Conservation (phyloP, 2,329 filamentous ascomycete genomes). For the Metarhizium rileyi region DNA sequence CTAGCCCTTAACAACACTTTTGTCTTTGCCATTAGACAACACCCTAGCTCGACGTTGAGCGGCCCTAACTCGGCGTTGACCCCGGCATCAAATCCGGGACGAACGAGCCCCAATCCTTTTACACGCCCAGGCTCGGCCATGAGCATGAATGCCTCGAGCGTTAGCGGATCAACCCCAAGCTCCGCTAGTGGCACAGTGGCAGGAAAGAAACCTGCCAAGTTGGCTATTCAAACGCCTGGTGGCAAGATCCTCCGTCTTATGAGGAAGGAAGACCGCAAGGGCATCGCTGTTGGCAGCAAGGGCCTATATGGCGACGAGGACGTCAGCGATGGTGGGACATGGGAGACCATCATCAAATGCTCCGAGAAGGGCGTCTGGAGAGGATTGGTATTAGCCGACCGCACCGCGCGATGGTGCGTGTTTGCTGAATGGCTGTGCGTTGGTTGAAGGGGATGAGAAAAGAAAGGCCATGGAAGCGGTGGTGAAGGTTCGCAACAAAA, state of each 20-base stretch:
- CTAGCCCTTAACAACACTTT: constrained; percentile 95
- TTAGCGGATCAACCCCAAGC: constrained; percentile 47
- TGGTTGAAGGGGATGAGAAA: constrained; percentile 14
- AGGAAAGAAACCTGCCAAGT: constrained; percentile 79
- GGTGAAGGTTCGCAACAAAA: background rate
- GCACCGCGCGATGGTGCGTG: constrained; percentile 82
- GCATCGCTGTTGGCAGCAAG: constrained; percentile 36
- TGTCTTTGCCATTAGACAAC: constrained; percentile 90
- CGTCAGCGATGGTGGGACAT: constrained; percentile 59
- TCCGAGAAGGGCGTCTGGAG: constrained; percentile 74
- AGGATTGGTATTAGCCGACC: constrained; percentile 71
- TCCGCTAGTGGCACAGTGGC: constrained; percentile 42
- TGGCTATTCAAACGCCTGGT: constrained; percentile 87
- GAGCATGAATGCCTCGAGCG: constrained; percentile 53
- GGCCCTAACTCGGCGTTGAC: constrained; percentile 28
- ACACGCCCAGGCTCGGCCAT: constrained; percentile 51
- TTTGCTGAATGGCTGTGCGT: constrained; percentile 75
- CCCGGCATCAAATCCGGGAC: constrained; percentile 37
- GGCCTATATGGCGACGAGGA: constrained; percentile 41
- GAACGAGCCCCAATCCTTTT: constrained; percentile 51
- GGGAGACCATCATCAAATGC: constrained; percentile 89
- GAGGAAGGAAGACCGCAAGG: constrained; percentile 63
- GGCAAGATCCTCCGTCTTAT: constrained; percentile 89
- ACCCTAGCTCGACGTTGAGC: constrained; percentile 51
- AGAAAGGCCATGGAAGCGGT: background rate